Percentiles rank a stretch among this genome's conserved stretches.
These are phyloP conservation scores for Saksenaea vasiformis DNA, from an alignment of 371 early-diverging fungal genomes.

Conservation along the genomic window DNA sequence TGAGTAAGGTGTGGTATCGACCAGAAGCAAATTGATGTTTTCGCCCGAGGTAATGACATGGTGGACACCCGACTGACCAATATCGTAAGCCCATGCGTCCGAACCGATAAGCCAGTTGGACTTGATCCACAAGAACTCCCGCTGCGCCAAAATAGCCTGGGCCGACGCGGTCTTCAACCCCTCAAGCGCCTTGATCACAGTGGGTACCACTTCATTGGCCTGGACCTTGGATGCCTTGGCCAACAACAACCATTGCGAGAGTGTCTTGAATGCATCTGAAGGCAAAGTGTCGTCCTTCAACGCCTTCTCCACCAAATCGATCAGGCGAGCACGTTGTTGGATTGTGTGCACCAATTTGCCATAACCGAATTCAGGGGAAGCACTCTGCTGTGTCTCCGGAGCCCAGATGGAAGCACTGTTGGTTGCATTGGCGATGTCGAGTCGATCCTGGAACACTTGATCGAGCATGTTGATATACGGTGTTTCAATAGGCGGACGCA, in stretches of 20 bases:
- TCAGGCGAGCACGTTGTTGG: slow-evolving; percentile 72
- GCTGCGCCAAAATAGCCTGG: slow-evolving; percentile 34
- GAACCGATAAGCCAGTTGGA: slow-evolving; percentile 90
- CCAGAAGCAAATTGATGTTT: slow-evolving; percentile 86
- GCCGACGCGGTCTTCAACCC: slow-evolving; percentile 22
- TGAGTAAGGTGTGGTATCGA: slow-evolving; percentile 82
- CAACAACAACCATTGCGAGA: slow-evolving; percentile 71
- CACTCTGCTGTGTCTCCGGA: slow-evolving; percentile 34
- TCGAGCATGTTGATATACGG: slow-evolving; percentile 83
- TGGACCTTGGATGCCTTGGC: slow-evolving; percentile 57
- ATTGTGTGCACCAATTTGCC: slow-evolving; percentile 72
- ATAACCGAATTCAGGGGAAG: slow-evolving; percentile 86
- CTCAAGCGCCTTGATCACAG: slow-evolving; percentile 36
- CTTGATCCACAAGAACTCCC: slow-evolving; percentile 51
- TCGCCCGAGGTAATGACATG: slow-evolving; percentile 83
- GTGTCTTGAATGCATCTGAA: slow-evolving; percentile 55
- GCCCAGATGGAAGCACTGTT: slow-evolving; percentile 52
- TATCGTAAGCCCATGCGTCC: slow-evolving; percentile 85
- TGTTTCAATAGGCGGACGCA: slow-evolving; percentile 47
- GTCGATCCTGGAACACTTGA: slow-evolving; percentile 76
- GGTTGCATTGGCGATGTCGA: slow-evolving; percentile 77
- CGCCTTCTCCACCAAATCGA: slow-evolving; percentile 57
- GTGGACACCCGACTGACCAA: slow-evolving; percentile 88
- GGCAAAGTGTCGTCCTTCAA: slow-evolving; percentile 55
- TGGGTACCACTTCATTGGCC: slow-evolving; percentile 39